Evolutionary conservation across 495 filamentous ascomycete species (phyloP).

Genomic region (Thermothielavioides terrestris): DNA sequence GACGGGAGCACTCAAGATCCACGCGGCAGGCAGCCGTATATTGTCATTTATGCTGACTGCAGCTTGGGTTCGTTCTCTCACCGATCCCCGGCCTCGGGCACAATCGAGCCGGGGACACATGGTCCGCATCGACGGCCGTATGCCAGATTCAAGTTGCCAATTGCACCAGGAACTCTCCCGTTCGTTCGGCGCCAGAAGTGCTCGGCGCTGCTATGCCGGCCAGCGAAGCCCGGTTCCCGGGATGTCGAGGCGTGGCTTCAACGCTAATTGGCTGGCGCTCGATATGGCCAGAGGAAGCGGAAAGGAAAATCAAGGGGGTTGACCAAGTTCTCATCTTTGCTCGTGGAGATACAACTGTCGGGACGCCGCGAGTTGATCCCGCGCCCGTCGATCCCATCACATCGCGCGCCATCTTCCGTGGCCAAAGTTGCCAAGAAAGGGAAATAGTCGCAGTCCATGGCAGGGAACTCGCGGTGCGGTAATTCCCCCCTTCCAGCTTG

Average conservation of each 20-base stretch:
- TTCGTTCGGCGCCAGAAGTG: background rate
- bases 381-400: background rate
- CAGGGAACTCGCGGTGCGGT: background rate
- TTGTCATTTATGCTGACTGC: conserved; percentile 5
- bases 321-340: no score
- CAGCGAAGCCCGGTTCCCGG: background rate
- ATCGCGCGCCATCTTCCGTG: background rate
- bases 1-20: background rate
- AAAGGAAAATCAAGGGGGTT: background rate
- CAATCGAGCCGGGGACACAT: background rate
- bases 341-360: no score
- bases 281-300: background rate
- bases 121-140: background rate
- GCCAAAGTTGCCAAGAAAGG: background rate
- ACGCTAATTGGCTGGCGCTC: background rate
- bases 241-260: background rate
- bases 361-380: background rate
- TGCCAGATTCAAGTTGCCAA: background rate
- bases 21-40: background rate
- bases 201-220: background rate
- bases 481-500: background rate
- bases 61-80: background rate
- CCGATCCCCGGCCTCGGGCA: background rate
- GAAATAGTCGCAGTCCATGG: background rate
- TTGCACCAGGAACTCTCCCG: background rate